A percentile compares a stretch with the other conserved stretches of the same genome.
Evolutionary conservation across 116 monocot genomes (phyloP).

Genomic region (Papilionanthe hybrid): DNA sequence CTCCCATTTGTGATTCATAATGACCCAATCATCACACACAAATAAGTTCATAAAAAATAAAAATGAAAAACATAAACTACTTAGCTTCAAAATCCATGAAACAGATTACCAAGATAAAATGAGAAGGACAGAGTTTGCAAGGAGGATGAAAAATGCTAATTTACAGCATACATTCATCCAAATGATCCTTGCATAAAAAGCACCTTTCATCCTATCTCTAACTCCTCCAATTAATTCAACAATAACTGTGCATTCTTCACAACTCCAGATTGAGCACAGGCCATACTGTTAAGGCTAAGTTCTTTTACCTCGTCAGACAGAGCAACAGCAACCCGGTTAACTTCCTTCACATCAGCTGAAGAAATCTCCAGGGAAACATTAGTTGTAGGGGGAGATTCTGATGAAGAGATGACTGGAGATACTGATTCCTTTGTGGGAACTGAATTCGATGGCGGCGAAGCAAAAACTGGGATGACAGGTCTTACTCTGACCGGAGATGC

Average conservation of each 20-base stretch:
- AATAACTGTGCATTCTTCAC: not conserved
- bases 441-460: slow-evolving; percentile 22
- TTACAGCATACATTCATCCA: not conserved
- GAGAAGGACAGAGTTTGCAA: not conserved
- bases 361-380: no score
- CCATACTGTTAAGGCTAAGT: not conserved
- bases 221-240: not conserved
- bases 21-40: no score
- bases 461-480: slow-evolving; percentile 52
- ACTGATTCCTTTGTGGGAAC: not conserved
- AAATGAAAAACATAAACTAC: no score
- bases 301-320: not conserved
- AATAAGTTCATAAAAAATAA: no score
- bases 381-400: no score
- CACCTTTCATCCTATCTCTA: not conserved
- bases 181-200: not conserved
- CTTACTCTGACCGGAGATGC: slow-evolving; percentile 72
- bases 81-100: no score
- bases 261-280: not conserved
- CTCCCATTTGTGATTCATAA: no score
- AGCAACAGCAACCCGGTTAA: no score
- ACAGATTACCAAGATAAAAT: not conserved
- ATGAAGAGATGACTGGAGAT: not conserved
- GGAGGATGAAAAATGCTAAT: not conserved
- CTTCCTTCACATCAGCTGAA: no score